phyloP scores from a whole-genome alignment of 495 filamentous ascomycete genomes.

The Lasiosphaeriaceae sp. region DNA sequence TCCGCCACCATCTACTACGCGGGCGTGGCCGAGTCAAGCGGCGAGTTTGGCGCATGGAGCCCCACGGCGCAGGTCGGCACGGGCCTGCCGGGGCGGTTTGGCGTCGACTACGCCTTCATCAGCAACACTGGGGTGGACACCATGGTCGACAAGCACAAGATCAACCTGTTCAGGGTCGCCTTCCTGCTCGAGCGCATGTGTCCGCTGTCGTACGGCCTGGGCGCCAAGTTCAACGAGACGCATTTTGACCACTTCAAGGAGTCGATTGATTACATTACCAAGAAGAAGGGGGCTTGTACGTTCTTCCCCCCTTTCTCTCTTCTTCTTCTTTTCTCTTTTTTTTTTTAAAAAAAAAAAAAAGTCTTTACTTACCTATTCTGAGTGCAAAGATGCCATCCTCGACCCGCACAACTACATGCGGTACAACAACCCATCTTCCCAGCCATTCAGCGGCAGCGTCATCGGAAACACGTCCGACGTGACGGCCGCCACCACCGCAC shows the following conservation, averaged over 20 bases:
- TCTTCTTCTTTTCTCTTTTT: no score
- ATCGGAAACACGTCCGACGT: slow-evolving; percentile 45
- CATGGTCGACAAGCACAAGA: slow-evolving; percentile 45
- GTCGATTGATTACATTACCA: slow-evolving; percentile 49
- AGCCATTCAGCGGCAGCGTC: slow-evolving; percentile 46
- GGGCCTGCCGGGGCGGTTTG: slow-evolving; percentile 47
- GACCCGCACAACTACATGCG: slow-evolving; percentile 57
- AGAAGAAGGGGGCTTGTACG: slow-evolving; percentile 42
- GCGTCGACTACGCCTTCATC: slow-evolving; percentile 51
- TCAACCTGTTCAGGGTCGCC: slow-evolving; percentile 50
- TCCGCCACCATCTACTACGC: slow-evolving; percentile 51
- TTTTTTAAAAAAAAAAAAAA: no score
- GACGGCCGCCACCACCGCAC: slow-evolving; percentile 42
- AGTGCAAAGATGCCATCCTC: slow-evolving; percentile 38
- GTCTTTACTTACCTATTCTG: not conserved
- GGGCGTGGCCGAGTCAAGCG: slow-evolving; percentile 50
- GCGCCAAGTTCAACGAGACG: slow-evolving; percentile 50
- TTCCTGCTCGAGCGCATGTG: slow-evolving; percentile 55
- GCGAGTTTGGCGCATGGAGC: slow-evolving; percentile 51
- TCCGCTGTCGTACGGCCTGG: slow-evolving; percentile 43
- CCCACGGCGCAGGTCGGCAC: slow-evolving; percentile 33
- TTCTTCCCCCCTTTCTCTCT: not conserved
- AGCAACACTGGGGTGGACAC: slow-evolving; percentile 40
- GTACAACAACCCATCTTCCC: slow-evolving; percentile 49
- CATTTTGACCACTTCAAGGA: slow-evolving; percentile 47